Evolutionary conservation across 768 basidiomycete genomes (phyloP).

Genomic region (Lactarius tabidus): DNA sequence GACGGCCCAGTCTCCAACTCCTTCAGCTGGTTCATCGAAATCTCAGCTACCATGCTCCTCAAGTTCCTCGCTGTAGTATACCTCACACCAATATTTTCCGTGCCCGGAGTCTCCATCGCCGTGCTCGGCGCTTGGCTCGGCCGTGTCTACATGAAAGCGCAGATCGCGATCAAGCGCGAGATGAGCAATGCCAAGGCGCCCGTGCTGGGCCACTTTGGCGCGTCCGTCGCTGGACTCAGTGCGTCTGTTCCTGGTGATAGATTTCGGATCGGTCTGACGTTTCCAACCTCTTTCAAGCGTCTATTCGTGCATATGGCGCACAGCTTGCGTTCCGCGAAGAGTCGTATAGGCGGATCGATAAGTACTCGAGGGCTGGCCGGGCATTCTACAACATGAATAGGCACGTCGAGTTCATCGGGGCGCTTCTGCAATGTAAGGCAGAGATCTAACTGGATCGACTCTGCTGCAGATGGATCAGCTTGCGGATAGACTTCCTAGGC

Average conservation of each 20-base stretch:
- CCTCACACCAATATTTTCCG: slow-evolving; percentile 38
- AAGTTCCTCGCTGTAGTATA: slow-evolving; percentile 38
- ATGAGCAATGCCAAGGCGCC: slow-evolving; percentile 50
- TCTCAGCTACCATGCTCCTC: slow-evolving; percentile 34
- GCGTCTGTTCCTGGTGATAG: slow-evolving; percentile 8
- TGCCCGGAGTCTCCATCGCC: slow-evolving; percentile 37
- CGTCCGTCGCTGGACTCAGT: slow-evolving; percentile 50
- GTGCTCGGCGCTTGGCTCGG: slow-evolving; percentile 42
- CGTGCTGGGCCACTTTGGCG: slow-evolving; percentile 48
- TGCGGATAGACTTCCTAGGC: slow-evolving; percentile 54
- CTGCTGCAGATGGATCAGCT: slow-evolving; percentile 41
- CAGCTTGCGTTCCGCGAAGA: slow-evolving; percentile 42
- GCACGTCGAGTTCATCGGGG: slow-evolving; percentile 26
- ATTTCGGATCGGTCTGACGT: not conserved
- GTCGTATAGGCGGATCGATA: slow-evolving; percentile 44
- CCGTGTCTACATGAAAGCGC: slow-evolving; percentile 51
- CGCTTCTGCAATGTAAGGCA: no score
- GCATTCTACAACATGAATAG: slow-evolving; percentile 48
- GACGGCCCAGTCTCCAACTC: slow-evolving; percentile 34
- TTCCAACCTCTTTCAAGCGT: slow-evolving; percentile 30
- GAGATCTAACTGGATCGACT: not conserved
- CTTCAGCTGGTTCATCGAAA: slow-evolving; percentile 32
- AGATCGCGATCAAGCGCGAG: slow-evolving; percentile 53
- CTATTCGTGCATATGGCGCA: slow-evolving; percentile 55
- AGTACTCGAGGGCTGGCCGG: slow-evolving; percentile 40